phyloP scores from a whole-genome alignment of 164 flowering plant species.

The Protea cynaroides region DNA sequence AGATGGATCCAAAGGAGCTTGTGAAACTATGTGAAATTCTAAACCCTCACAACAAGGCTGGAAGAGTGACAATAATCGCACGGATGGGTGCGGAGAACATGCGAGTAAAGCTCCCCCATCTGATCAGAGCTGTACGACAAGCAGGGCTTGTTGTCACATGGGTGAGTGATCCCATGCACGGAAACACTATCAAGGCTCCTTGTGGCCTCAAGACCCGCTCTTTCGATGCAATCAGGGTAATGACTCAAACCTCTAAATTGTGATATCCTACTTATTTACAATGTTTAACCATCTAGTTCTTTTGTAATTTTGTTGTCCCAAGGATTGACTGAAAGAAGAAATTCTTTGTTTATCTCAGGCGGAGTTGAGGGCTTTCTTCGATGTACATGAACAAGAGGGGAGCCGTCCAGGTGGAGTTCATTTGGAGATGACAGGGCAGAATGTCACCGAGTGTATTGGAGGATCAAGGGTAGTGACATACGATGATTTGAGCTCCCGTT shows the following conservation, averaged over 20 bases:
- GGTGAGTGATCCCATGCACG: not conserved
- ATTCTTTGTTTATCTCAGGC: constrained; percentile 14
- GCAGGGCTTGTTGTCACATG: not conserved
- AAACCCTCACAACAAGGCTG: not conserved
- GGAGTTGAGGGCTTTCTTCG: constrained; percentile 33
- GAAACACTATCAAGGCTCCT: constrained; percentile 18
- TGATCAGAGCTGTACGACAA: not conserved
- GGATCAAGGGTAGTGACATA: constrained; percentile 26
- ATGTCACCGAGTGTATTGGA: constrained; percentile 30
- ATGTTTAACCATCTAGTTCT: not conserved
- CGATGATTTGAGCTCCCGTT: constrained; percentile 29
- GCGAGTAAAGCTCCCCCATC: not conserved
- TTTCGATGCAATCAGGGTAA: constrained; percentile 37
- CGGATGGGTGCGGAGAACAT: not conserved
- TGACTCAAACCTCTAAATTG: not conserved
- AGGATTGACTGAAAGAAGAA: not conserved
- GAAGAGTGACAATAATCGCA: not conserved
- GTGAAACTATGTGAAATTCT: constrained; percentile 24
- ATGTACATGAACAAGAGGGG: constrained; percentile 37
- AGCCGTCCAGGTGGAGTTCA: constrained; percentile 37
- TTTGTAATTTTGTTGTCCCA: not conserved
- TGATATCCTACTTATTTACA: not conserved
- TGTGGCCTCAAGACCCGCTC: constrained; percentile 35
- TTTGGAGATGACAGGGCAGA: constrained; percentile 36
- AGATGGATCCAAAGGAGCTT: constrained; percentile 29